These are phyloP conservation scores for Vitellaria paradoxa DNA, from an alignment of 179 eudicot species.

Conservation along the genomic window DNA sequence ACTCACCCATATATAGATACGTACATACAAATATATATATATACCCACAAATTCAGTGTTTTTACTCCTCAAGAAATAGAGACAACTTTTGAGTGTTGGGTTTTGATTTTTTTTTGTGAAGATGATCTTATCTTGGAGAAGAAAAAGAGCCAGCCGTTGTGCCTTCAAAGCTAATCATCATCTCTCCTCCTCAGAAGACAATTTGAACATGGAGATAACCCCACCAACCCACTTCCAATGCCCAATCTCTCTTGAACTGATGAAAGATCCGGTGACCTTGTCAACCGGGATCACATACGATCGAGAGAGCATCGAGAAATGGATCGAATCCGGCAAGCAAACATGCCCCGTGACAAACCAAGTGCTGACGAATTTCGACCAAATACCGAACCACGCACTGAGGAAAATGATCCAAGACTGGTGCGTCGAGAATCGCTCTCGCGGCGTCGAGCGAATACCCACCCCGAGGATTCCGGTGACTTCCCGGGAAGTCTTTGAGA, in stretches of 20 bases:
- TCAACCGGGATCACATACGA: conserved; percentile 73
- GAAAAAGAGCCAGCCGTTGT: conserved; percentile 13
- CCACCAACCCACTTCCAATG: conserved; percentile 59
- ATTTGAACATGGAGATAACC: conserved; percentile 26
- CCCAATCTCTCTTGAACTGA: conserved; percentile 31
- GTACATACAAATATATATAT: neutral
- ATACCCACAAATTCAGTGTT: neutral
- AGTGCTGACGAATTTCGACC: conserved; percentile 43
- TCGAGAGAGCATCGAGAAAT: conserved; percentile 63
- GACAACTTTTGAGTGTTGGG: neutral
- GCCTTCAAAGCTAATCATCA: conserved; percentile 10
- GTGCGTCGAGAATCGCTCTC: conserved; percentile 52
- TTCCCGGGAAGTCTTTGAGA: conserved; percentile 37
- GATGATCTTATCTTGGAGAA: conserved; percentile 21
- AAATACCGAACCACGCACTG: conserved; percentile 66
- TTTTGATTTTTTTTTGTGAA: neutral
- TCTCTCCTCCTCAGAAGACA: neutral
- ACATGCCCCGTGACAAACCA: conserved; percentile 70
- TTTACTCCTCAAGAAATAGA: neutral
- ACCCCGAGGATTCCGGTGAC: conserved; percentile 65
- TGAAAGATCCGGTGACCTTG: conserved; percentile 63
- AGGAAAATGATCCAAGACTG: conserved; percentile 79
- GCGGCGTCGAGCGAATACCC: conserved; percentile 57
- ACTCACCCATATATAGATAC: conserved; percentile 5
- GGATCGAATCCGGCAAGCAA: conserved; percentile 54